Conservation (phyloP, 805 yeast genomes). For the Metschnikowia shivogae region DNA sequence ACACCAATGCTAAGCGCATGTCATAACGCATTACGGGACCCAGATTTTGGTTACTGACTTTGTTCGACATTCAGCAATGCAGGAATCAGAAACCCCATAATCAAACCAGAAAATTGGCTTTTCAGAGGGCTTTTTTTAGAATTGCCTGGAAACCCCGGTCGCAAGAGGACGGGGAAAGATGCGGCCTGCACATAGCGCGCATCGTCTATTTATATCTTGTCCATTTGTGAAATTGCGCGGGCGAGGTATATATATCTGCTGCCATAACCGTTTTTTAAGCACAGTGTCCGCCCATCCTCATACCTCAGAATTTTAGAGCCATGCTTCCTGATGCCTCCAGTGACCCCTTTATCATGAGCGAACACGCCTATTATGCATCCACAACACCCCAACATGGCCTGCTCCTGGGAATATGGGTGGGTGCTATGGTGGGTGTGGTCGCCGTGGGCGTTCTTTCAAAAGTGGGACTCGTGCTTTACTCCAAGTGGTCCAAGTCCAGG, state of each 20-base stretch:
- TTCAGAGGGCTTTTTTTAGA: too few relatives aligned
- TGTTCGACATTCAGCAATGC: too few relatives aligned
- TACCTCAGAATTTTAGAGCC: background rate
- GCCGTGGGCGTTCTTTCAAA: slow-evolving; percentile 4
- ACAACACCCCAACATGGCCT: background rate
- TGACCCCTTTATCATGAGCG: slow-evolving; percentile 12
- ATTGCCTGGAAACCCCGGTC: too few relatives aligned
- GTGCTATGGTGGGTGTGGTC: background rate
- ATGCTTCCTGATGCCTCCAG: slow-evolving; percentile 14
- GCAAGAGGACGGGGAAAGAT: too few relatives aligned
- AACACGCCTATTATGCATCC: slow-evolving; percentile 15
- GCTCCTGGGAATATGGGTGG: slow-evolving; percentile 1
- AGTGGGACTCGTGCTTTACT: background rate
- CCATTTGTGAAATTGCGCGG: background rate
- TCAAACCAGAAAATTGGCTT: too few relatives aligned
- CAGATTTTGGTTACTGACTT: too few relatives aligned
- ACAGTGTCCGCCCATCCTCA: background rate
- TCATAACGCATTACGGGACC: too few relatives aligned
- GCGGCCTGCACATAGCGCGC: background rate
- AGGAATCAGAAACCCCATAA: too few relatives aligned
- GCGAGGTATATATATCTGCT: background rate
- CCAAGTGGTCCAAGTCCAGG: background rate
- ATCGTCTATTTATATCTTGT: background rate
- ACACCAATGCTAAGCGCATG: too few relatives aligned
- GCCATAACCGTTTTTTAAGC: background rate